Evolutionary conservation across 371 early-diverging fungal genomes (phyloP).

Genomic region (Mucor irregularis): DNA sequence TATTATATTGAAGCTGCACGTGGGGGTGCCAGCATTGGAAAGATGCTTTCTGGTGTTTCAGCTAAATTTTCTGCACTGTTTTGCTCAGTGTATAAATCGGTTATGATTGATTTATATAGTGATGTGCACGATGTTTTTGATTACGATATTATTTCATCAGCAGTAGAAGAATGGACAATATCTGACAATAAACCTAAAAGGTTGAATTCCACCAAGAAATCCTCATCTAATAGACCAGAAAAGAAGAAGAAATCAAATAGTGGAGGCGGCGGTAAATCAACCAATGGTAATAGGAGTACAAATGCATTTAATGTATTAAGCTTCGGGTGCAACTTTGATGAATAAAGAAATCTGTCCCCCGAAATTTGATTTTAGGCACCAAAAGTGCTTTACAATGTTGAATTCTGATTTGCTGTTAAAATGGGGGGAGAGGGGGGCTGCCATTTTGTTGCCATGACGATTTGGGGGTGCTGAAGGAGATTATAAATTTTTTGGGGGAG

Average conservation of each 20-base stretch:
- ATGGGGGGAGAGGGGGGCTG: not conserved
- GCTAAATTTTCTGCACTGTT: conserved; percentile 14
- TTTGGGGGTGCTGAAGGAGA: too few relatives aligned
- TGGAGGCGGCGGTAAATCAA: conserved; percentile 3
- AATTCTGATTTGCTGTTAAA: too few relatives aligned
- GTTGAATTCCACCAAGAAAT: not conserved
- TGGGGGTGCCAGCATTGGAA: conserved; percentile 27
- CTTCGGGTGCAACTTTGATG: conserved; percentile 44
- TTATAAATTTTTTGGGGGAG: not conserved
- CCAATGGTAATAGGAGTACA: conserved; percentile 3
- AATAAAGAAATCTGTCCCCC: not conserved
- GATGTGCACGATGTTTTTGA: conserved; percentile 25
- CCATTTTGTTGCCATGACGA: too few relatives aligned
- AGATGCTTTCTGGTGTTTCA: conserved; percentile 20
- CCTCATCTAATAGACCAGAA: not conserved
- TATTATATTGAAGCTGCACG: conserved; percentile 31
- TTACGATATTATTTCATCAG: conserved; percentile 17
- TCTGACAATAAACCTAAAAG: conserved; percentile 25
- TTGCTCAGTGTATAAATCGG: conserved; percentile 15
- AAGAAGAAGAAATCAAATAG: conserved; percentile 19
- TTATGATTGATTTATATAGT: conserved; percentile 14
- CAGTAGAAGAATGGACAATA: conserved; percentile 9
- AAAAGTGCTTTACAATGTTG: too few relatives aligned
- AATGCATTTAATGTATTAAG: conserved; percentile 40
- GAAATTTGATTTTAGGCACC: not conserved